Evolutionary conservation across 305 asterid genomes (phyloP), one percentile per base, ranked within the genome.

Genomic region (Fraxinus sp.): DNA sequence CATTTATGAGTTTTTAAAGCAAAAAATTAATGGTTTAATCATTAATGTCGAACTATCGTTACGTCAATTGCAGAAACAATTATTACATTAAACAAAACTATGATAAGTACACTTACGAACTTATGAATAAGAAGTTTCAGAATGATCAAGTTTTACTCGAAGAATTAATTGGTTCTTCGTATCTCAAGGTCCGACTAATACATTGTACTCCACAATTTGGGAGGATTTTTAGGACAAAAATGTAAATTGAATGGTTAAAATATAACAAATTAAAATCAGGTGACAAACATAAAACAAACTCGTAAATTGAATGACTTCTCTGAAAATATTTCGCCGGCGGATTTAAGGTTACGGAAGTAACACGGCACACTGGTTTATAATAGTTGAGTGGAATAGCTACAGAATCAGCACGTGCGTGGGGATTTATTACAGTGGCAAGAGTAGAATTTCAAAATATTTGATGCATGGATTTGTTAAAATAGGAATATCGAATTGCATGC

Each of bases 401-500:
- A 86, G 87, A 83, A 0, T 37, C 11, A 81, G 84, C 85, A 81
- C 89, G 85, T 83, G 89, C 85, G 86, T 77, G 85, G 76, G 85
- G 81, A 18, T 72, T 44, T 62, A 10, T 59, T 28, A 30, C 18
- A 30, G 18, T 36, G 76, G 76, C n/a, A 13, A 71, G 14, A 24
- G 46, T 72, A 7, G 35, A 72, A 36, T 84, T 81, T 78, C 79
- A 30, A 72, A 62, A 76, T 30, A 13, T 20, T 18, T 64, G 77
- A 28, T 68, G 37, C 33, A 0, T 7, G 41, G 79, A n/a, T 5
- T 73, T 6, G 64, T 10, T 41, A 74, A 57, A 83, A 79, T 5
- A 14, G 52, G 55, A 74, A 39, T 59, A 62, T 59, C 77, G 66
- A 39, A 77, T 57, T 14, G 6, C 46, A 26, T 80, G 26, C 33